phyloP scores from a whole-genome alignment of 352 stramenopile species.

The Globisporangium carolinianum region DNA sequence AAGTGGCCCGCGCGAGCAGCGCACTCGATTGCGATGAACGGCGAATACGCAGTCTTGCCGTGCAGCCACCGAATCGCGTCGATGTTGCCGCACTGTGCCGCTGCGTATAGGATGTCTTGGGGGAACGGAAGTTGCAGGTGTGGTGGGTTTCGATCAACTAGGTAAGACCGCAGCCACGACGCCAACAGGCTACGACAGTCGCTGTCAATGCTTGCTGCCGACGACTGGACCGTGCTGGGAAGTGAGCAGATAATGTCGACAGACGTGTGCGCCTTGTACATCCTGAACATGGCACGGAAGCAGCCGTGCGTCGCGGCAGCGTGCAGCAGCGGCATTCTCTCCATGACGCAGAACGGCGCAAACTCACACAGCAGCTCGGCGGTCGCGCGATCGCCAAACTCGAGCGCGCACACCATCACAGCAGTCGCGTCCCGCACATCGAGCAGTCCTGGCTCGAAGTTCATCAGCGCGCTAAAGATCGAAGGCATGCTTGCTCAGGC shows the following conservation, averaged over 20 bases:
- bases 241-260: too few species aligned
- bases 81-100: neutral
- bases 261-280: too few species aligned
- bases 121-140: neutral
- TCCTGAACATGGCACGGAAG: too few species aligned
- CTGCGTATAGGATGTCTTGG: neutral
- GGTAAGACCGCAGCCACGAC: neutral
- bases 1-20: too few species aligned
- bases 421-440: neutral
- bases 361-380: too few species aligned
- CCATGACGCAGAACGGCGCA: too few species aligned
- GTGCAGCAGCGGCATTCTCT: too few species aligned
- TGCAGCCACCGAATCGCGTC: constrained; percentile 4
- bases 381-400: too few species aligned
- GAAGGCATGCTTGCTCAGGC: neutral
- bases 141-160: neutral
- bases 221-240: too few species aligned
- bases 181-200: neutral
- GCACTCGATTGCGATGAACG: too few species aligned
- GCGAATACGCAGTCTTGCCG: neutral
- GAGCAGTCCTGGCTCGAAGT: neutral
- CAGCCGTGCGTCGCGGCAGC: neutral
- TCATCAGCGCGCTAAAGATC: neutral
- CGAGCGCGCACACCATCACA: too few species aligned
- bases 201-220: too few species aligned